Base-by-base conservation (phyloP, 768 basidiomycete genomes). In the Rhizopogon rudus region DNA sequence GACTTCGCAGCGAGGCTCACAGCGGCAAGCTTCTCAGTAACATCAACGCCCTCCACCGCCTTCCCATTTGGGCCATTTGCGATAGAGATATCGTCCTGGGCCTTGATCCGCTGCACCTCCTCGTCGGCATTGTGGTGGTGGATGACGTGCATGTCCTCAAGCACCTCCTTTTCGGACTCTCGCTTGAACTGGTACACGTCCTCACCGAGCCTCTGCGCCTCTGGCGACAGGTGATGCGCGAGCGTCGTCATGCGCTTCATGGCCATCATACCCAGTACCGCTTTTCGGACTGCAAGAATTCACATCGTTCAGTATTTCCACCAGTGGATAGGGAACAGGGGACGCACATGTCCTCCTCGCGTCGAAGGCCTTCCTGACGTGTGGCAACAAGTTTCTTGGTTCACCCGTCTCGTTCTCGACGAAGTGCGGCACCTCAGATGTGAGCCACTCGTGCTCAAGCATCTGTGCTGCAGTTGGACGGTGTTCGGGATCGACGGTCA, bases 361-460 rank as follows among this genome's bases (percentile, higher is more conserved):
- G 67, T 97, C 84, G 74, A 97, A 94, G 31, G 84, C 87, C 72
- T 83, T 90, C 78, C 86, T 91, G 71, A 98, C 88, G 44, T 88
- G 82, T 29, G 96, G 95, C 62, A 98, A 73, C 64, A 98, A 77
- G 73, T 97, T 86, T 22, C 81, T 81, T 28, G 86, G 84, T 43
- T 75, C 76, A 44, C 87, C 88, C 37, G 77, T 61, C 45, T 44
- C 71, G 56, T 76, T 79, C 54, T 75, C 71, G 14, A 91, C 89
- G 69, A 82, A 90, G 74, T 91, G 84, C 20, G 86, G 85, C 55
- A 77, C 67, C 42, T 79, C 77, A 51, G 80, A 79, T 33, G 86
- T 82, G 51, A 99, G 80, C 76, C 70, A 71, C 3, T 77, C 75
- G 71, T 97, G 94, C 51, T 83, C 60, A 13, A 99, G 75, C 46